Percentiles rank a stretch among this genome's conserved stretches.
phyloP scores from a whole-genome alignment of 805 yeast genomes.

The Ogataea parapolymorpha region DNA sequence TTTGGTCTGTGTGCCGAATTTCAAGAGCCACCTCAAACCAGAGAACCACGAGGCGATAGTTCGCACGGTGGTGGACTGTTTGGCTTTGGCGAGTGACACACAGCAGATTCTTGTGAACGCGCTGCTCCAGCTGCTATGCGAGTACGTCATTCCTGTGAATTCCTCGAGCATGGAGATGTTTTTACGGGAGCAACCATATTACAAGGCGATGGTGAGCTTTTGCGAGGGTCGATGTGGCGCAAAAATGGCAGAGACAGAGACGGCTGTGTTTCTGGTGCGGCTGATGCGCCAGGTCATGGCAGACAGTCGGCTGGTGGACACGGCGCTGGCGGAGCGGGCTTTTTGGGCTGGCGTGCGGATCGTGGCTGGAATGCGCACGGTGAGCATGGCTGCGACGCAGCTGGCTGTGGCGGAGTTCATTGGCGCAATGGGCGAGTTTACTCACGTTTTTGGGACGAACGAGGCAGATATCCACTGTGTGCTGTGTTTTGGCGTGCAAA shows the following conservation, averaged over 20 bases:
- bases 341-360: constrained; percentile 1
- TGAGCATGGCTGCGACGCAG: constrained; percentile 1
- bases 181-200: neutral
- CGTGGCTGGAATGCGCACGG: constrained; percentile 2
- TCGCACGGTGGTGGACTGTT: neutral
- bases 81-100: neutral
- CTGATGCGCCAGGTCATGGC: constrained; percentile 1
- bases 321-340: neutral
- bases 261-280: neutral
- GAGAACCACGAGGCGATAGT: constrained; percentile 19
- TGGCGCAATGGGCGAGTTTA: neutral
- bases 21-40: constrained; percentile 26
- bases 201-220: neutral
- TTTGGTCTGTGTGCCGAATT: constrained; percentile 23
- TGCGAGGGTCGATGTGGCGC: neutral
- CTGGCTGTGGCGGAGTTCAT: neutral
- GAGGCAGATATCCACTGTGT: constrained; percentile 1
- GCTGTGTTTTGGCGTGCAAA: constrained; percentile 4
- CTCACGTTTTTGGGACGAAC: no score
- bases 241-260: neutral
- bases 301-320: neutral
- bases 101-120: neutral
- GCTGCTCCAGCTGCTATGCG: neutral
- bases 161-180: constrained; percentile 7
- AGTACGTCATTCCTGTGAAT: neutral